These are phyloP conservation scores for Daedalea quercina DNA, from an alignment of 768 basidiomycete genomes.

Conservation along the genomic window DNA sequence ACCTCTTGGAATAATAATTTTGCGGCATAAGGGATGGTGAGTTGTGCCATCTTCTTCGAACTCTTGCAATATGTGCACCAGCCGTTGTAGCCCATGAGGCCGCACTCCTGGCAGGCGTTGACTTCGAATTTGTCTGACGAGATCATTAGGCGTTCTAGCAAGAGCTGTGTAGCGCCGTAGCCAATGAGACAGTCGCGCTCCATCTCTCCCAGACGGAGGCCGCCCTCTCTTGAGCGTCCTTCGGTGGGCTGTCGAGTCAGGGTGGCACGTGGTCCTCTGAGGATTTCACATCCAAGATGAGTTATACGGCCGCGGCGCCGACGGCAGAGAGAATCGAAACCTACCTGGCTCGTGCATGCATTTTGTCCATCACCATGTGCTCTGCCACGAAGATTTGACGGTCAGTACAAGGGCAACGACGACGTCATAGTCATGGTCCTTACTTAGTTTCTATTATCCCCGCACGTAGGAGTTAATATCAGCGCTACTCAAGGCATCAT, in stretches of 20 bases:
- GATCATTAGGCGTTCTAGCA: conserved; percentile 97
- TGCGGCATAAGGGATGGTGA: conserved; percentile 95
- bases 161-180: conserved; percentile 94
- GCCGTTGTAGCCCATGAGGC: conserved; percentile 88
- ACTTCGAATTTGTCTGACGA: conserved; percentile 98
- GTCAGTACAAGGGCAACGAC: conserved; percentile 4
- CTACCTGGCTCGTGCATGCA: conserved; percentile 96
- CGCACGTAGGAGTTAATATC: conserved; percentile 8
- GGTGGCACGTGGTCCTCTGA: conserved; percentile 90
- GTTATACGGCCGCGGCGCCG: neutral
- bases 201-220: conserved; percentile 97
- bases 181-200: conserved; percentile 98
- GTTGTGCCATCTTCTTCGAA: conserved; percentile 90
- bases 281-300: neutral
- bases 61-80: conserved; percentile 99
- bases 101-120: conserved; percentile 91
- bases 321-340: conserved; percentile 12
- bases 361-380: conserved; percentile 99
- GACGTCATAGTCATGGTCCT: conserved; percentile 25
- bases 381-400: conserved; percentile 34
- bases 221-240: conserved; percentile 96
- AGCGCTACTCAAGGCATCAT: neutral
- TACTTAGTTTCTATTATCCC: conserved; percentile 82
- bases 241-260: conserved; percentile 97
- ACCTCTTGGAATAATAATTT: conserved; percentile 91